phyloP scores from a whole-genome alignment of 352 stramenopile species.

The Globisporangium solare region DNA sequence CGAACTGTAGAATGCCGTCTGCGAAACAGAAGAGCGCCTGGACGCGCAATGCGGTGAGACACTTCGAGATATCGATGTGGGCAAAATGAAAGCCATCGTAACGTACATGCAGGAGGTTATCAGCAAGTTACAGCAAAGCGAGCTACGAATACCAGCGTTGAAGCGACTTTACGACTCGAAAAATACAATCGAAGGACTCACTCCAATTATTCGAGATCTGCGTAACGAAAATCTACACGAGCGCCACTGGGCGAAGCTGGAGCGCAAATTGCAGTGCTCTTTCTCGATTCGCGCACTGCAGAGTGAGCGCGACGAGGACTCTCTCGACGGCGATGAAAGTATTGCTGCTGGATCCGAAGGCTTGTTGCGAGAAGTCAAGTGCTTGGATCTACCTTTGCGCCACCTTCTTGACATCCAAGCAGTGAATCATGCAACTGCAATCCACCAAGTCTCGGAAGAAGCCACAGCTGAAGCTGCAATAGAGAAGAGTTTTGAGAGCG shows the following conservation, averaged over 20 bases:
- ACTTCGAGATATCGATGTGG: slow-evolving; percentile 38
- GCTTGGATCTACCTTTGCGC: slow-evolving; percentile 36
- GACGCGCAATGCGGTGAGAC: slow-evolving; percentile 26
- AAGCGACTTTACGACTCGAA: slow-evolving; percentile 37
- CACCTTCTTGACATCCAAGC: slow-evolving; percentile 49
- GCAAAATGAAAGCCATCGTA: slow-evolving; percentile 28
- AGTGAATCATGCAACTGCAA: slow-evolving; percentile 30
- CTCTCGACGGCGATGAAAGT: not conserved
- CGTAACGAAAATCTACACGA: slow-evolving; percentile 52
- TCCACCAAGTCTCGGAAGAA: slow-evolving; percentile 69
- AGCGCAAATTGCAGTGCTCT: slow-evolving; percentile 58
- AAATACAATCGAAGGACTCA: slow-evolving; percentile 37
- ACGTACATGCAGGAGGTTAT: slow-evolving; percentile 20
- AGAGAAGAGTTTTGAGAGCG: slow-evolving; percentile 47
- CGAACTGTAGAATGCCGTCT: slow-evolving; percentile 56
- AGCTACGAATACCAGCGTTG: slow-evolving; percentile 18
- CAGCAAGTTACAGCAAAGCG: slow-evolving; percentile 16
- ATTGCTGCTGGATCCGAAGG: not conserved
- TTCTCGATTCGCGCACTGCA: slow-evolving; percentile 14
- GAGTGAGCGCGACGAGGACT: not conserved
- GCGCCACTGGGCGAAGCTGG: slow-evolving; percentile 68
- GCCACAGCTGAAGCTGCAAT: slow-evolving; percentile 63
- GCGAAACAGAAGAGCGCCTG: slow-evolving; percentile 42
- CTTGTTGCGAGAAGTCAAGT: slow-evolving; percentile 1
- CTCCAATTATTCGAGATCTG: slow-evolving; percentile 52